These are phyloP conservation scores for Phlebiopsis flavidoalba DNA, from an alignment of 768 basidiomycete species.

Conservation along the genomic window DNA sequence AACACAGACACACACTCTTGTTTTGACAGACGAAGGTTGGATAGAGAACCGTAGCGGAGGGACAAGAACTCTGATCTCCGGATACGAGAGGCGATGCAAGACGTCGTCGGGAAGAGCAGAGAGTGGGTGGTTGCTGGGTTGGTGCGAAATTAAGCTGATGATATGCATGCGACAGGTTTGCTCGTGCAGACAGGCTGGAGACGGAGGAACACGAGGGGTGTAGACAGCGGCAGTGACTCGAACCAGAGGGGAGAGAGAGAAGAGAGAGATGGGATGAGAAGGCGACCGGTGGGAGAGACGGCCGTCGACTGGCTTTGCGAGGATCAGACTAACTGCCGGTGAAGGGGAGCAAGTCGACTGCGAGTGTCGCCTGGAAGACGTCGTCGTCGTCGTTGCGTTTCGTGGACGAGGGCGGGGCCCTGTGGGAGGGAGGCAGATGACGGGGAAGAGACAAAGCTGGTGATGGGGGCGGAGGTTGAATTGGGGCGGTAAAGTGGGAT, in stretches of 20 bases:
- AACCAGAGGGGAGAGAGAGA: slow-evolving; percentile 2
- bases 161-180: slow-evolving; percentile 13
- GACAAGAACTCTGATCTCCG: slow-evolving; percentile 12
- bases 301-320: slow-evolving; percentile 19
- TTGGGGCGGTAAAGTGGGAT: slow-evolving; percentile 17
- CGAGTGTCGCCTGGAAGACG: slow-evolving; percentile 1
- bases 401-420: slow-evolving; percentile 5
- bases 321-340: slow-evolving; percentile 1
- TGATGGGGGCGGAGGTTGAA: slow-evolving; percentile 18
- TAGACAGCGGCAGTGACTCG: background rate
- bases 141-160: slow-evolving; percentile 8
- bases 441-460: slow-evolving; percentile 24
- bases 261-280: background rate
- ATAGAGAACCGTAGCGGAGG: background rate
- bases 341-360: background rate
- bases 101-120: background rate
- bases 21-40: background rate
- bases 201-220: background rate
- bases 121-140: background rate
- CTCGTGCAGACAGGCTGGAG: background rate
- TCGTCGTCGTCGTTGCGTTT: slow-evolving; percentile 6
- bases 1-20: background rate
- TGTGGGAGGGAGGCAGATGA: slow-evolving; percentile 22
- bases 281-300: slow-evolving; percentile 20
- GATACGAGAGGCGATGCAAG: slow-evolving; percentile 10